phyloP scores from a whole-genome alignment of 306 rosid species.

The Cyclanthera cordifolia region DNA sequence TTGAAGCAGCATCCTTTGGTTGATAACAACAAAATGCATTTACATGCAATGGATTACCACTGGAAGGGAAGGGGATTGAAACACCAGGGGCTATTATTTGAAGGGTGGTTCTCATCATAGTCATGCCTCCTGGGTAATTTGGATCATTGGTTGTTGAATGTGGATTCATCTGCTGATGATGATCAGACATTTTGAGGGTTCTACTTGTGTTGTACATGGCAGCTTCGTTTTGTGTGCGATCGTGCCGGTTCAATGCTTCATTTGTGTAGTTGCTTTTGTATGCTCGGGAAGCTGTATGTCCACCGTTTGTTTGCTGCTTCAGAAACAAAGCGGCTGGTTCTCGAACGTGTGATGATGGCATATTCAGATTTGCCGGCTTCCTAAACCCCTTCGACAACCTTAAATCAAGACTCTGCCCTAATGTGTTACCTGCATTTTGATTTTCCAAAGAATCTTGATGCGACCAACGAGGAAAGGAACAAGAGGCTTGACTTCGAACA shows the following conservation, averaged over 20 bases:
- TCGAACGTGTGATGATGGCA: constrained; percentile 10
- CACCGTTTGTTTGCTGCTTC: constrained; percentile 21
- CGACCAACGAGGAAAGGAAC: constrained; percentile 15
- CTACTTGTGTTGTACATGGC: constrained; percentile 11
- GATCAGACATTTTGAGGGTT: constrained; percentile 10
- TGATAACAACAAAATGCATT: constrained; percentile 21
- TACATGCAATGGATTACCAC: constrained; percentile 13
- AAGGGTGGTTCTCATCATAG: too few relatives aligned
- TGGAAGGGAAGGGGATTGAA: constrained; percentile 15
- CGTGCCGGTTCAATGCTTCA: constrained; percentile 9
- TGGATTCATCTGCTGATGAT: constrained; percentile 19
- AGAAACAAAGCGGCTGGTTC: constrained; percentile 19
- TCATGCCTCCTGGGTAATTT: too few relatives aligned
- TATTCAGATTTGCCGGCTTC: constrained; percentile 5
- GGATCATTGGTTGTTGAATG: constrained; percentile 12
- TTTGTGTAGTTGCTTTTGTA: constrained; percentile 18
- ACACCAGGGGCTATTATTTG: constrained; percentile 19
- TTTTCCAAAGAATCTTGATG: constrained; percentile 22
- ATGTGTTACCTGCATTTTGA: constrained; percentile 18
- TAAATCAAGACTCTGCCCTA: constrained; percentile 20
- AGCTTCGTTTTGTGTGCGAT: constrained; percentile 18
- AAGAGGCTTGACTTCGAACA: constrained; percentile 19
- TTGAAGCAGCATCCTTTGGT: constrained; percentile 19
- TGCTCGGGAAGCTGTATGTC: constrained; percentile 13
- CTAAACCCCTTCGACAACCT: constrained; percentile 16